Conservation (phyloP, 352 stramenopile species). For the Phytophthora macrochlamydospora region DNA sequence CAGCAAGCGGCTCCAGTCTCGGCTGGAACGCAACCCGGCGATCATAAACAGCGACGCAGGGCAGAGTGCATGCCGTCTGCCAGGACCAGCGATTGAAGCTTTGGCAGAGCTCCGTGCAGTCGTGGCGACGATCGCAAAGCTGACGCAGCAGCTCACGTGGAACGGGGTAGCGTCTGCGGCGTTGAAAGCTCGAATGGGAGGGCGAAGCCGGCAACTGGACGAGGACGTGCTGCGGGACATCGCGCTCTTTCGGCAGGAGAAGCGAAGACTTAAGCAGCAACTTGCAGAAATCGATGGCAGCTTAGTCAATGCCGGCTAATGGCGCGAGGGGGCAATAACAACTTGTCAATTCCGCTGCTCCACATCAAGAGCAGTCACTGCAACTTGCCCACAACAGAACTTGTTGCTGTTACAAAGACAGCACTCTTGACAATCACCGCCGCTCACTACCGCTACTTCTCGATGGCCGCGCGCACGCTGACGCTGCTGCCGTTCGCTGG, state of each 20-base stretch:
- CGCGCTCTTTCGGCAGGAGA: constrained; percentile 50
- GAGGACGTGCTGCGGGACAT: constrained; percentile 48
- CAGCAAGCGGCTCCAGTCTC: too few species aligned
- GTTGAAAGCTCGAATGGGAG: constrained; percentile 25
- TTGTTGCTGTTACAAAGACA: too few species aligned
- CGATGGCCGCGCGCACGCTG: constrained; percentile 46
- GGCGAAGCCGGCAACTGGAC: constrained; percentile 18
- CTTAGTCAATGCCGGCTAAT: not conserved
- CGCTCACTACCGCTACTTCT: constrained; percentile 1
- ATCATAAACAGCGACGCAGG: not conserved
- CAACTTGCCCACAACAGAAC: too few species aligned
- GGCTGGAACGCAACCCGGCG: too few species aligned
- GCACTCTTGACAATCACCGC: not conserved
- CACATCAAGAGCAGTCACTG: too few species aligned
- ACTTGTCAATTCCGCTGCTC: not conserved
- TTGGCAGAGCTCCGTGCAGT: constrained; percentile 41
- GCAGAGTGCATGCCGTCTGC: not conserved
- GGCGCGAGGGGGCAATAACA: not conserved
- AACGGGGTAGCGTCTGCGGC: constrained; percentile 38
- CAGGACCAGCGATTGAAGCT: constrained; percentile 46
- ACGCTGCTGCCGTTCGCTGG: constrained; percentile 61
- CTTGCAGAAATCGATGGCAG: constrained; percentile 10
- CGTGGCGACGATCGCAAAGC: constrained; percentile 43
- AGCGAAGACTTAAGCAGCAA: constrained; percentile 40
- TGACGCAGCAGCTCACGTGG: constrained; percentile 41